A percentile compares a stretch with the other conserved stretches of the same genome.
phyloP scores from a whole-genome alignment of 352 stramenopile species.

The Phytophthora aleatoria region DNA sequence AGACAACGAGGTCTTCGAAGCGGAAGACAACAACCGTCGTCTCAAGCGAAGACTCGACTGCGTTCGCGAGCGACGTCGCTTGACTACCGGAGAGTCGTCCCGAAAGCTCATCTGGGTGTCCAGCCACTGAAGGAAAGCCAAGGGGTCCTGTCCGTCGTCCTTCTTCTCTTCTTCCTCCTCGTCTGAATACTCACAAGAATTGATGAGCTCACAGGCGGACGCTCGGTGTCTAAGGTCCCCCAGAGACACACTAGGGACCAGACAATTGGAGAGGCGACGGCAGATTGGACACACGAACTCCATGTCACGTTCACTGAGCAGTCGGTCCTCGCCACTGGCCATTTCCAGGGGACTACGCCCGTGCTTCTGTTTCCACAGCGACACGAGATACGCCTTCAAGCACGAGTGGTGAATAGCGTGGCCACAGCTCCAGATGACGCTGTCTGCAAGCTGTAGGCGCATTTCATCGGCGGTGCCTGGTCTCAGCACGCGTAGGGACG shows the following conservation, averaged over 20 bases:
- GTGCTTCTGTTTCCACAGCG: conserved; percentile 69
- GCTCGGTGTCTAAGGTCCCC: conserved; percentile 16
- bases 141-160: conserved; percentile 40
- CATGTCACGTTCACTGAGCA: conserved; percentile 68
- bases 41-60: conserved; percentile 47
- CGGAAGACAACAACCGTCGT: conserved; percentile 34
- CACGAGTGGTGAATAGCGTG: conserved; percentile 74
- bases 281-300: conserved; percentile 86
- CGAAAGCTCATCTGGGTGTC: conserved; percentile 59
- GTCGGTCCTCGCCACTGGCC: conserved; percentile 54
- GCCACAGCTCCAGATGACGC: conserved; percentile 71
- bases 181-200: conserved; percentile 22
- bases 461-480: conserved; percentile 36
- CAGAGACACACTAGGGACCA: conserved; percentile 54
- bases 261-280: conserved; percentile 73
- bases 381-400: conserved; percentile 71
- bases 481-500: conserved; percentile 35
- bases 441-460: conserved; percentile 47
- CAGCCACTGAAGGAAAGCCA: conserved; percentile 55
- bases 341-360: conserved; percentile 48
- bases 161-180: conserved; percentile 50
- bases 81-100: conserved; percentile 44
- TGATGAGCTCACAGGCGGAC: conserved; percentile 17
- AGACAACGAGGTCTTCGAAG: conserved; percentile 38
- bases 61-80: conserved; percentile 43